Evolutionary conservation across 441 rosid genomes (phyloP), one percentile per base, ranked within the genome.

Genomic region (Erodium texanum): DNA sequence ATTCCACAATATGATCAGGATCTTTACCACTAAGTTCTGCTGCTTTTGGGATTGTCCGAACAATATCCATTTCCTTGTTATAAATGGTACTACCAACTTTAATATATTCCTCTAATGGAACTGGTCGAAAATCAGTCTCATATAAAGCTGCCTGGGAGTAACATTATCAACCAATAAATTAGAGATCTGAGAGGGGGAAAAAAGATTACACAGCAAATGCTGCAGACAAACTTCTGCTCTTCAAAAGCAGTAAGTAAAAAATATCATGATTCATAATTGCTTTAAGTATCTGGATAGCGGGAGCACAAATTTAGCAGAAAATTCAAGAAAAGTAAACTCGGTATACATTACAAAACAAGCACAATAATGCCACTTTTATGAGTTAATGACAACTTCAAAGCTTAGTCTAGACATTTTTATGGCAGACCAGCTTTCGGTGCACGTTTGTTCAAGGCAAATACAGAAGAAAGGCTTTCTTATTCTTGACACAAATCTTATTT

Each of bases 111-210:
- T 81, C 97, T 38, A 94, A 81, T 5, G 99, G 99, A 80, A 94
- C 98, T 62, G 99, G 99, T 70, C 99, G 93, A 69, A 89, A 94
- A 70, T 94, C 87, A 41, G 99, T 92, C 81, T 92, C 86, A 74
- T 92, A 94, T 70, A 94, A 76, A 58, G 98, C 99, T 70, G 98
- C 97, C 99, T 94, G 81, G 74, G 70, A 38, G 71, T 74, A 79
- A 62, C 75, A 68, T 50, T 70, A 64, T 23, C 9, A 62, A 32
- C 0, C 36, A 32, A 5, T 32, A 32, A 5, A 32, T 32, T 32
- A 32, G 36, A 32, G 36, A 32, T 5, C 0, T 32, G 36, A 32
- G 5, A 32, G 36, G 5, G 5, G 36, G 24, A 64, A 36, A 5
- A 10, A 5, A 20, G 23, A 19, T 20, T 66, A 43, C 12, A 19